phyloP scores from a whole-genome alignment of 768 basidiomycete species.

The Rhizopogon vesiculosus region DNA sequence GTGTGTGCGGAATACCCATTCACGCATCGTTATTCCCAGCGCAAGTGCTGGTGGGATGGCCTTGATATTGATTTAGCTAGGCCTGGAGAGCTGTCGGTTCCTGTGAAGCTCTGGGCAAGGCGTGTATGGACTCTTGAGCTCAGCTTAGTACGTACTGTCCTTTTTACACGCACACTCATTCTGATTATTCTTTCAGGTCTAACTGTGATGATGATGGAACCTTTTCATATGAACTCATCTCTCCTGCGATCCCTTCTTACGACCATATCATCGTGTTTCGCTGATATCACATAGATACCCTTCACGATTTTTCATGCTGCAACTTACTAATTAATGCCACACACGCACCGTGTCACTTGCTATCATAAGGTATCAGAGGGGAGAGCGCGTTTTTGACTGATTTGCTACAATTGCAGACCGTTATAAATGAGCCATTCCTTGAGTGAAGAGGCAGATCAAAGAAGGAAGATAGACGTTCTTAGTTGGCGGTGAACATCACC shows the following conservation, averaged over 20 bases:
- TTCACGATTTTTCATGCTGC: background rate
- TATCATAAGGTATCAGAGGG: background rate
- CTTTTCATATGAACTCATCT: background rate
- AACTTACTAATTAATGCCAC: conserved; percentile 2
- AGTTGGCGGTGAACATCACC: too few species aligned
- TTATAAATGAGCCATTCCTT: background rate
- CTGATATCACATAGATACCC: conserved; percentile 4
- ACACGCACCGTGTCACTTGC: conserved; percentile 3
- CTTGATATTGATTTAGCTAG: conserved; percentile 81
- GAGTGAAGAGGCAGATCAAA: background rate
- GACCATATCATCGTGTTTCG: background rate
- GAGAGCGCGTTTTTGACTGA: background rate
- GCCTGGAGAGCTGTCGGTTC: conserved; percentile 43
- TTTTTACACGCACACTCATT: background rate
- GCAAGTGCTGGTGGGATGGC: conserved; percentile 99
- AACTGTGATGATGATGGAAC: background rate
- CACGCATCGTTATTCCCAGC: conserved; percentile 37
- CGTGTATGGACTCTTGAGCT: conserved; percentile 98
- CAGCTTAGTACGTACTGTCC: conserved; percentile 61
- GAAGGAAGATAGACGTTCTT: too few species aligned
- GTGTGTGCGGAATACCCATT: background rate
- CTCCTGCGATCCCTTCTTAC: background rate
- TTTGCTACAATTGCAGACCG: background rate
- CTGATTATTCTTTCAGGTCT: background rate
- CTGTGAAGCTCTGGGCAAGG: conserved; percentile 92